Evolutionary conservation across 116 monocot species (phyloP).

Genomic region (Trichopus zeylanicus): DNA sequence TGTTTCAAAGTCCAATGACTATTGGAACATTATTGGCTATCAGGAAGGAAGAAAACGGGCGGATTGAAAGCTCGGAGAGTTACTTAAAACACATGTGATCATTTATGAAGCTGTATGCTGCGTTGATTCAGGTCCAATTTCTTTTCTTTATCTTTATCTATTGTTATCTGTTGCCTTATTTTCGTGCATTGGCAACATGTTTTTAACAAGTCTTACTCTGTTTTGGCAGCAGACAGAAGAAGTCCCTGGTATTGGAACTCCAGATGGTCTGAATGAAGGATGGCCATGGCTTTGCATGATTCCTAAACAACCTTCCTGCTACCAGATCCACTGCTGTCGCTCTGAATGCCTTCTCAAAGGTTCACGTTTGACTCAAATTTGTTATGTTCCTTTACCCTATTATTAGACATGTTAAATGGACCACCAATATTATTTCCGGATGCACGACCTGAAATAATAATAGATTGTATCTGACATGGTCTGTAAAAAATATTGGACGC

Average conservation of each 20-base stretch:
- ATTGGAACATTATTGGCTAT: slow-evolving; percentile 70
- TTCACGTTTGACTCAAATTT: slow-evolving; percentile 4
- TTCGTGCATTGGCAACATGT: no score
- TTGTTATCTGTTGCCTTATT: no score
- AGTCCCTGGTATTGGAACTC: slow-evolving; percentile 44
- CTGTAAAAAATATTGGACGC: no score
- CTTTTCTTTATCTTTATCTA: no score
- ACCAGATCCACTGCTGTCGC: slow-evolving; percentile 55
- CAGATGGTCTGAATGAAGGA: slow-evolving; percentile 74
- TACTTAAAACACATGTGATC: slow-evolving; percentile 49
- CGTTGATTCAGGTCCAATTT: slow-evolving; percentile 71
- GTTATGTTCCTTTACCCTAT: background rate
- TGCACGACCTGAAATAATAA: no score
- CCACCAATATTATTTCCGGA: no score
- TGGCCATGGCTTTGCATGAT: slow-evolving; percentile 94
- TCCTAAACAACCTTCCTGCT: slow-evolving; percentile 63
- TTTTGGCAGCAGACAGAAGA: slow-evolving; percentile 64
- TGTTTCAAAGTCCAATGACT: slow-evolving; percentile 28
- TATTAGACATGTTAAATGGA: no score
- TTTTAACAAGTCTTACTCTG: no score
- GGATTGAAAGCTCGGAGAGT: slow-evolving; percentile 52
- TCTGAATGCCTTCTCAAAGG: slow-evolving; percentile 75
- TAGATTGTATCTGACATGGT: no score
- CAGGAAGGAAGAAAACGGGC: slow-evolving; percentile 63
- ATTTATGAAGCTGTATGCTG: slow-evolving; percentile 79